Evolutionary conservation across 1,284 basidiomycete genomes (phyloP).

Genomic region (Mycena citricolor): DNA sequence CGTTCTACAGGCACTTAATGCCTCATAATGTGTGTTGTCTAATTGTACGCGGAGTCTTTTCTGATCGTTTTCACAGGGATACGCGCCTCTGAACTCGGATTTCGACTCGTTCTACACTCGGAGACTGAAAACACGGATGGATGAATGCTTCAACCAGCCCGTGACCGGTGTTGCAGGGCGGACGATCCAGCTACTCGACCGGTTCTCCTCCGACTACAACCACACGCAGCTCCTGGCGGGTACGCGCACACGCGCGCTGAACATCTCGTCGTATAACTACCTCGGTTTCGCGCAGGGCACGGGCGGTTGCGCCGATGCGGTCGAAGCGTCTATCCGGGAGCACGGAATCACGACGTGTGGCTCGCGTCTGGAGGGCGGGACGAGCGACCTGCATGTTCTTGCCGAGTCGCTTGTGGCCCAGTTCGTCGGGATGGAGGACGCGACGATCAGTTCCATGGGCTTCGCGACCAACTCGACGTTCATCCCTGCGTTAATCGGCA

Average conservation of each 20-base stretch:
- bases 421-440: constrained; percentile 88
- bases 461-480: constrained; percentile 98
- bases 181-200: constrained; percentile 87
- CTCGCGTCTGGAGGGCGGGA: constrained; percentile 80
- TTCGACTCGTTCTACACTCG: constrained; percentile 99
- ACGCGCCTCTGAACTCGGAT: constrained; percentile 96
- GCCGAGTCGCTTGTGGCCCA: constrained; percentile 87
- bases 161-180: constrained; percentile 95
- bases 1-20: constrained; percentile 79
- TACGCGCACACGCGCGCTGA: constrained; percentile 83
- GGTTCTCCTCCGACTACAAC: constrained; percentile 82
- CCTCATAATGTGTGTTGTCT: constrained; percentile 68
- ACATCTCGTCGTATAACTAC: constrained; percentile 99
- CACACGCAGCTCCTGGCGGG: constrained; percentile 80
- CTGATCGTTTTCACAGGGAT: constrained; percentile 59
- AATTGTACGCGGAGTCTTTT: constrained; percentile 10
- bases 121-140: constrained; percentile 90
- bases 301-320: constrained; percentile 92
- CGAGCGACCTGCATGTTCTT: constrained; percentile 80
- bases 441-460: constrained; percentile 93
- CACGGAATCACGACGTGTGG: constrained; percentile 84
- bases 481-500: constrained; percentile 88
- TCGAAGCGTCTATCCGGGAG: constrained; percentile 75
- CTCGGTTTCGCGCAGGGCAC: constrained; percentile 96
- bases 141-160: constrained; percentile 94